A percentile compares a stretch with the other conserved stretches of the same genome.
phyloP scores from a whole-genome alignment of 805 yeast species.

The Zygosaccharomyces rouxii region DNA sequence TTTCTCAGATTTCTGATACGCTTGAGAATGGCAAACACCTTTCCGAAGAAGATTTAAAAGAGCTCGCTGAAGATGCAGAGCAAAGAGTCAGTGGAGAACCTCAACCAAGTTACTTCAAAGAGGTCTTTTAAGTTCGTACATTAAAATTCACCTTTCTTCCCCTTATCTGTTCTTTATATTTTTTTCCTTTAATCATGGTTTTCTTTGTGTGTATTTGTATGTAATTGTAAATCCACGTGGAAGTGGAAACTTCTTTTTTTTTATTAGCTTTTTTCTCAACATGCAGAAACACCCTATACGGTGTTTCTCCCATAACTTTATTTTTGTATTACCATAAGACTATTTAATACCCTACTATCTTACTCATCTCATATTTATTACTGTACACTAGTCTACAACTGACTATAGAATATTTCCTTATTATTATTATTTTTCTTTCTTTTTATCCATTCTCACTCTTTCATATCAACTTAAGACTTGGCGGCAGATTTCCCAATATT shows the following conservation, averaged over 20 bases:
- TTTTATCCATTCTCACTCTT: background rate
- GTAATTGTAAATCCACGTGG: slow-evolving; percentile 1
- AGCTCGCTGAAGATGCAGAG: slow-evolving; percentile 15
- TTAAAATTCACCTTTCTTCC: background rate
- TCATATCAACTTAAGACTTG: background rate
- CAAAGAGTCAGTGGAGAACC: slow-evolving; percentile 3
- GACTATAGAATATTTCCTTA: background rate
- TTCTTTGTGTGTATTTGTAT: background rate
- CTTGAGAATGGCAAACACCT: background rate
- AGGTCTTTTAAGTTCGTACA: slow-evolving; percentile 20
- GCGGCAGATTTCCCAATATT: background rate
- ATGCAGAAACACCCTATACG: no score
- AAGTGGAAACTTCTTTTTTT: background rate
- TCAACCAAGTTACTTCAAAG: slow-evolving; percentile 26
- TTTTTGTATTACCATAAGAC: background rate
- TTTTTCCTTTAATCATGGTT: background rate
- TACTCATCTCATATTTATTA: slow-evolving; percentile 4
- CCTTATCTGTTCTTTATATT: background rate
- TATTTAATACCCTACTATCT: slow-evolving; percentile 4
- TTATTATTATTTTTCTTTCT: background rate
- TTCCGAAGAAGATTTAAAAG: slow-evolving; percentile 6
- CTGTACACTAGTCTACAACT: background rate
- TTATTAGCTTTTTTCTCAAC: background rate
- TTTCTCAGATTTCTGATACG: background rate
- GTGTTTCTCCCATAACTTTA: background rate